These are phyloP conservation scores for Saprolegnia diclina DNA, from an alignment of 352 stramenopile genomes.

Conservation along the genomic window DNA sequence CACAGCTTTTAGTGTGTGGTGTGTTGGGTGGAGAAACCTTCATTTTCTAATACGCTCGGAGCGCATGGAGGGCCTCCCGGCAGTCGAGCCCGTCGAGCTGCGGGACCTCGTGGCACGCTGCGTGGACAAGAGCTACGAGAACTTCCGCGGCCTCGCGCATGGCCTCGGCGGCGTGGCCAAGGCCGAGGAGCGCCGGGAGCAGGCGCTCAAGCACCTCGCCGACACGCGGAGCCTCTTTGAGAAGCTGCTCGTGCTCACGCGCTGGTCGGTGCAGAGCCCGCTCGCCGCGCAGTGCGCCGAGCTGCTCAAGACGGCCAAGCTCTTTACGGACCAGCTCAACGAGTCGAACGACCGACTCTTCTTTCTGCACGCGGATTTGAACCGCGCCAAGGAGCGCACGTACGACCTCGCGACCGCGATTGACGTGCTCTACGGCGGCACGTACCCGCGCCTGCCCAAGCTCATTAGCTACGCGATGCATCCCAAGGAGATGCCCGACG, in stretches of 20 bases:
- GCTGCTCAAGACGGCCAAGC: constrained; percentile 50
- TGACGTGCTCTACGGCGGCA: constrained; percentile 72
- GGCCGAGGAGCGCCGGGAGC: constrained; percentile 62
- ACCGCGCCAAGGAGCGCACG: constrained; percentile 68
- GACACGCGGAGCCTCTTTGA: constrained; percentile 63
- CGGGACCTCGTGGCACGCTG: constrained; percentile 65
- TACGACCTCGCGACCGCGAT: constrained; percentile 79
- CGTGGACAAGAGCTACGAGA: constrained; percentile 79
- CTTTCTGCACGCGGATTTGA: constrained; percentile 78
- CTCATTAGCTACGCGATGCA: constrained; percentile 71
- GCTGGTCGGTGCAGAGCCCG: constrained; percentile 81
- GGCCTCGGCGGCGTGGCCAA: constrained; percentile 61
- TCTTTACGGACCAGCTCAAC: constrained; percentile 68
- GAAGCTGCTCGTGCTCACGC: constrained; percentile 69
- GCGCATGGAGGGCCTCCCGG: constrained; percentile 3
- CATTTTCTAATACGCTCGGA: not conserved
- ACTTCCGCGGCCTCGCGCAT: constrained; percentile 65
- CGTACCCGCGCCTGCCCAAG: constrained; percentile 64
- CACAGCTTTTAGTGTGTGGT: not conserved
- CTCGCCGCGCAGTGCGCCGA: constrained; percentile 66
- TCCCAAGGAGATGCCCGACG: constrained; percentile 53
- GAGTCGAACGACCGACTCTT: constrained; percentile 81
- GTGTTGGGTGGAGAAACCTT: not conserved
- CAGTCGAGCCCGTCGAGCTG: not conserved
- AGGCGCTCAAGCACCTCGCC: constrained; percentile 55